These are phyloP conservation scores for Podospora pseudoanserina DNA, from an alignment of 495 filamentous ascomycete species.

Conservation along the genomic window DNA sequence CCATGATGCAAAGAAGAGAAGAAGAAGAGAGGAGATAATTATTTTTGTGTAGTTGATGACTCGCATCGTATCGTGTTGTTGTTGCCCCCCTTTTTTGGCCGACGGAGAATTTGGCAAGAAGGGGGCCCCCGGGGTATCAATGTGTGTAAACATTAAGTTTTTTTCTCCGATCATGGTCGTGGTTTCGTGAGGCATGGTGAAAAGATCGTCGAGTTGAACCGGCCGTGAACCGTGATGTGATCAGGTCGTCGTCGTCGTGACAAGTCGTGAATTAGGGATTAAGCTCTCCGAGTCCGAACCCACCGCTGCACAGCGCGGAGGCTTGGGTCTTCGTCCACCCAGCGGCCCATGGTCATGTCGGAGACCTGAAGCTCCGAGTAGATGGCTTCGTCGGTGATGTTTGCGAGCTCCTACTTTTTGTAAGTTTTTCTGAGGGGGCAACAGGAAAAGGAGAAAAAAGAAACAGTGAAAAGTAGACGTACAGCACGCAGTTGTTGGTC, in stretches of 20 bases:
- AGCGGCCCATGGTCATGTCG: constrained; percentile 65
- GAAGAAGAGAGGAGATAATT: constrained; percentile 9
- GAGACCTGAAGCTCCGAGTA: constrained; percentile 60
- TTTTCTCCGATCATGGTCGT: not conserved
- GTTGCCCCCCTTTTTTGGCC: not conserved
- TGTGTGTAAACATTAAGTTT: constrained; percentile 3
- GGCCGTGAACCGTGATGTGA: not conserved
- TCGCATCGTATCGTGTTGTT: not conserved
- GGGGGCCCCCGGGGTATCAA: not conserved
- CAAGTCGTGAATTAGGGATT: not conserved
- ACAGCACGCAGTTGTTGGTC: constrained; percentile 62
- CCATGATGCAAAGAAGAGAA: constrained; percentile 11
- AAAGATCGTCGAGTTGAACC: not conserved
- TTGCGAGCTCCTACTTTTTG: constrained; percentile 58
- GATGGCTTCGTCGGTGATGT: constrained; percentile 64
- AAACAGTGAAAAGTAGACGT: constrained; percentile 21
- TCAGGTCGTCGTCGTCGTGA: constrained; percentile 5
- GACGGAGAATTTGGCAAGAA: not conserved
- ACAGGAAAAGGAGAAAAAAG: not conserved
- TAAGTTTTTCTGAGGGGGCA: not conserved
- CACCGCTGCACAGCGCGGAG: constrained; percentile 49
- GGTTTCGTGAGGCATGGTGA: not conserved
- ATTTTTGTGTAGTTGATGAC: not conserved
- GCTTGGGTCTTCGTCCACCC: constrained; percentile 69
- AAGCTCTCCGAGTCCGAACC: constrained; percentile 42